Evolutionary conservation across 2,329 filamentous ascomycete species (phyloP), one percentile per base, ranked within the genome.

Genomic region (Beauveria sp.): DNA sequence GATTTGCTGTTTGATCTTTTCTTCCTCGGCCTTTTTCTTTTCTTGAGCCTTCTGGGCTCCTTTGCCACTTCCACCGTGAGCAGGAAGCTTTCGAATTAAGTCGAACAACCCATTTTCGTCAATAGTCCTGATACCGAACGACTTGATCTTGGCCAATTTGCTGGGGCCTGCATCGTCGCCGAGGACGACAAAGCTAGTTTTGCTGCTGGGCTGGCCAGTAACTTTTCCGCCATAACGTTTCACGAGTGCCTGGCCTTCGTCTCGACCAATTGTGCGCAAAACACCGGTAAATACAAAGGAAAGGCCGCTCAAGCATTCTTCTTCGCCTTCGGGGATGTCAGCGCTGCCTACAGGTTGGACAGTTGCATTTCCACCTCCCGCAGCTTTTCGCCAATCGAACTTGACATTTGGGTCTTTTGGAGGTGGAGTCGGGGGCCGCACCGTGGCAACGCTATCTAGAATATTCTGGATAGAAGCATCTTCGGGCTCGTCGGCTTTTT

Each of bases 201-300:
- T 97, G 70, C 87, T 89, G 71, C 93, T 97, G 22, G 96, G 94
- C 5, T 85, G 87, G 10, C 79, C 80, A 10, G 89, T 96, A 26
- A 96, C 87, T 75, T 96, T 97, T 58, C 94, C 94, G 47, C 94
- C 96, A 72, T 97, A 96, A 64, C 88, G 86, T 73, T 99, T 99
- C 61, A 97, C 91, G 20, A 99, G 79, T 48, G 84, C 86, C 66
- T 92, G 88, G 1, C 85, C 93, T 67, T 96, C 92, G 6, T 96
- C 92, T 63, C 94, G 86, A 50, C 89, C 87, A 61, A 97, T 83
- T 0, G 84, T 87, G 63, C 90, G 84, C 44, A 97, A 79, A 26
- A 97, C 81, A 26, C 94, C 94, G 0, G 96, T 99, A 69, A 99
- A 99, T 30, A 99, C 94, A 70, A 99, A 99, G 0, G 86, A 89